Evolutionary conservation across 2,329 filamentous ascomycete species (phyloP).

Genomic region (Alternaria gansuensis): DNA sequence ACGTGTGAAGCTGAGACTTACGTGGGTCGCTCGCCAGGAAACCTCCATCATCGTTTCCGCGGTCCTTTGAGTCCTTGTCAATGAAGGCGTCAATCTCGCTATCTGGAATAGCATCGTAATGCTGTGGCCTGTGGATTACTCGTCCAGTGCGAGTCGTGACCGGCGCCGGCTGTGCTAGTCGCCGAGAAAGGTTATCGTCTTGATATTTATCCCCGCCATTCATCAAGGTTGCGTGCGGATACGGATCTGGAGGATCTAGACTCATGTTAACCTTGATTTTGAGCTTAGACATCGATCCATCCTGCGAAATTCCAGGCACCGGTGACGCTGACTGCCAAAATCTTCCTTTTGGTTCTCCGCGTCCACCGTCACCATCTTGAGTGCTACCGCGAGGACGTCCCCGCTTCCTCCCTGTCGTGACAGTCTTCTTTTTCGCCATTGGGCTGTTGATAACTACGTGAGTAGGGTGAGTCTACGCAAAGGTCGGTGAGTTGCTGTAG

Average conservation of each 20-base stretch:
- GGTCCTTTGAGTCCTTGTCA: neutral
- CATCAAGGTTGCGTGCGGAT: neutral
- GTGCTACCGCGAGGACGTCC: neutral
- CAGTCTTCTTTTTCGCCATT: constrained; percentile 6
- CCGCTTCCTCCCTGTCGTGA: too few relatives aligned
- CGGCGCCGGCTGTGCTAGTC: neutral
- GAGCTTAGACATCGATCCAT: neutral
- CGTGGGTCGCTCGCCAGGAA: neutral
- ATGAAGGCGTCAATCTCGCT: constrained; percentile 11
- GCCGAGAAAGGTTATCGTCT: neutral
- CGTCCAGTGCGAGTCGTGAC: constrained; percentile 16
- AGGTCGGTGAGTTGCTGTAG: neutral
- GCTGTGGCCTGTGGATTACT: neutral
- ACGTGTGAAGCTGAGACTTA: neutral
- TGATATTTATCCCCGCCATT: neutral
- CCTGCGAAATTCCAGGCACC: neutral
- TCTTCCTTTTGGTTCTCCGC: neutral
- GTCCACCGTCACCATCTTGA: neutral
- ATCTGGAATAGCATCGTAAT: constrained; percentile 3
- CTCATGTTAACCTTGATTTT: neutral
- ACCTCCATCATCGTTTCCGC: neutral
- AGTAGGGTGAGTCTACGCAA: neutral
- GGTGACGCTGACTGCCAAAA: constrained; percentile 5
- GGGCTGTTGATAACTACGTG: too few relatives aligned
- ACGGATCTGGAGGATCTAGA: neutral